A percentile compares a stretch with the other conserved stretches of the same genome.
Conservation (phyloP, 352 stramenopile genomes). For the Phytophthora hibernalis region DNA sequence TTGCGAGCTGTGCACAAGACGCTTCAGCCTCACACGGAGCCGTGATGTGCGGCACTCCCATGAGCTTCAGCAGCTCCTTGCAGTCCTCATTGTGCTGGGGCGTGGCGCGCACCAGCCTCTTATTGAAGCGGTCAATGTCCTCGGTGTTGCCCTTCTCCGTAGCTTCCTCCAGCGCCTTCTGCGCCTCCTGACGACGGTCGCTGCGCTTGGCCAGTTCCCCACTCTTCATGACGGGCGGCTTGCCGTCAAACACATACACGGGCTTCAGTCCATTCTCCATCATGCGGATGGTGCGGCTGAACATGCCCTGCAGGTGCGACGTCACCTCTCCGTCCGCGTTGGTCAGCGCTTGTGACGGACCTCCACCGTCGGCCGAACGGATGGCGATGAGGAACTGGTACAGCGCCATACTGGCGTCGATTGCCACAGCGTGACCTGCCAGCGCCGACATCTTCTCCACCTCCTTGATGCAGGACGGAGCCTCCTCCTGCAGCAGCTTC, state of each 20-base stretch:
- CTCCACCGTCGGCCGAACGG: constrained; percentile 55
- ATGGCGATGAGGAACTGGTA: constrained; percentile 98
- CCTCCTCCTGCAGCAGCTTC: constrained; percentile 98
- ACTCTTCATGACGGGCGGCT: constrained; percentile 97
- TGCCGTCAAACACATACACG: constrained; percentile 99
- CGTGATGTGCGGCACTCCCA: constrained; percentile 97
- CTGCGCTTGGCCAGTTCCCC: constrained; percentile 96
- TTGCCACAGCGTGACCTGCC: constrained; percentile 96
- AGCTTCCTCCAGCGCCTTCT: constrained; percentile 89
- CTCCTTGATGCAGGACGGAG: constrained; percentile 95
- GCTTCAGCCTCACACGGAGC: constrained; percentile 99
- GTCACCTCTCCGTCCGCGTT: constrained; percentile 98
- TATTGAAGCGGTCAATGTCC: constrained; percentile 95
- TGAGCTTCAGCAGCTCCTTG: constrained; percentile 93
- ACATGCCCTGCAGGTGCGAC: constrained; percentile 95
- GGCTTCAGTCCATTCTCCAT: constrained; percentile 98
- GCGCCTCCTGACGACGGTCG: constrained; percentile 83
- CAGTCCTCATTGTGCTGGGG: constrained; percentile 94
- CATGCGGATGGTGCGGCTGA: constrained; percentile 99
- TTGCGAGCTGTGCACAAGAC: constrained; percentile 95
- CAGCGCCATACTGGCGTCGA: constrained; percentile 99
- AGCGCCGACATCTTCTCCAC: constrained; percentile 94
- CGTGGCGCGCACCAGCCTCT: constrained; percentile 91
- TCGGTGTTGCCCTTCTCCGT: constrained; percentile 88
- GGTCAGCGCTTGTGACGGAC: constrained; percentile 93